Percentiles rank a stretch among this genome's conserved stretches.
These are phyloP conservation scores for Boechera retrofracta DNA, from an alignment of 345 rosid species.

Conservation along the genomic window DNA sequence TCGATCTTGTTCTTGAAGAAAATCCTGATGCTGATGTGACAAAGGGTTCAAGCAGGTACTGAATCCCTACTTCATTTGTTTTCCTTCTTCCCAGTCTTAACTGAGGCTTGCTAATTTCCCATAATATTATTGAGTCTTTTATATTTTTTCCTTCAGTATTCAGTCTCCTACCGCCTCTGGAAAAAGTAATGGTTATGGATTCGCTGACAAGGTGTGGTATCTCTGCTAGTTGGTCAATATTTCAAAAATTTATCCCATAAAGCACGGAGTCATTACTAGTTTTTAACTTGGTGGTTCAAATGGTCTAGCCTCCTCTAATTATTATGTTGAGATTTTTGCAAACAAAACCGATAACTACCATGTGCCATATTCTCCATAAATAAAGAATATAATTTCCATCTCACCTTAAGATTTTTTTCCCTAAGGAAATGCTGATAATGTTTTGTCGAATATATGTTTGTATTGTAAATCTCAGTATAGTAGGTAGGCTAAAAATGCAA, in stretches of 20 bases:
- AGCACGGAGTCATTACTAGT: conserved; percentile 8
- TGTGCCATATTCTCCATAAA: not conserved
- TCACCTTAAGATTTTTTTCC: not conserved
- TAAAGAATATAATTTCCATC: not conserved
- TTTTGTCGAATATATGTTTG: conserved; percentile 3
- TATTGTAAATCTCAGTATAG: not conserved
- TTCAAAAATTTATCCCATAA: not conserved
- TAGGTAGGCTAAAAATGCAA: not conserved
- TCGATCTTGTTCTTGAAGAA: conserved; percentile 96
- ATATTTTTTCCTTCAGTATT: conserved; percentile 49
- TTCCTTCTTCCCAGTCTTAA: conserved; percentile 11
- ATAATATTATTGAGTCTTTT: not conserved
- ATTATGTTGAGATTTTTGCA: not conserved
- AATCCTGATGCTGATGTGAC: conserved; percentile 68
- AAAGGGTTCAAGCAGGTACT: conserved; percentile 69
- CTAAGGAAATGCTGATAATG: not conserved
- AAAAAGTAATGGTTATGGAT: conserved; percentile 91
- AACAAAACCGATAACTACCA: not conserved
- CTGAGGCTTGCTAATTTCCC: conserved; percentile 4
- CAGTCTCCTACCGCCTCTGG: conserved; percentile 65
- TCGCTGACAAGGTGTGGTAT: conserved; percentile 91
- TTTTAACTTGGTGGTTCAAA: not conserved
- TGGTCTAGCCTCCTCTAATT: conserved; percentile 21
- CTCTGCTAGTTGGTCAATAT: conserved; percentile 22
- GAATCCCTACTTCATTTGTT: not conserved